These are phyloP conservation scores for Thelonectria blattea DNA, from an alignment of 2,329 filamentous ascomycete genomes.

Conservation along the genomic window DNA sequence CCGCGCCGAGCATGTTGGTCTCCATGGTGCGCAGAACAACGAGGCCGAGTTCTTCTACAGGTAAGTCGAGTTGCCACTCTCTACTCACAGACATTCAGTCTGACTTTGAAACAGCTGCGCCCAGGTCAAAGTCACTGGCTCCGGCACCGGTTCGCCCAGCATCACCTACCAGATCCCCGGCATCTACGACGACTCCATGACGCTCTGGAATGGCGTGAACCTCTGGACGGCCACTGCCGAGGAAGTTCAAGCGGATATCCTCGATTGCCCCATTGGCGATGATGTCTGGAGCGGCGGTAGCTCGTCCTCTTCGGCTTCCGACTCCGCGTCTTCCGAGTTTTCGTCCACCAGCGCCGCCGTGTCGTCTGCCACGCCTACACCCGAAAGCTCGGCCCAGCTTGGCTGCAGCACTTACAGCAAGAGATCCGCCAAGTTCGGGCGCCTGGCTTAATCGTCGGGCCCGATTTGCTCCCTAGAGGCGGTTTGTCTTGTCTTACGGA, in stretches of 20 bases:
- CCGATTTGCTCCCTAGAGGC: no score
- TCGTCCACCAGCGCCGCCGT: not conserved
- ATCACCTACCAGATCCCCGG: slow-evolving; percentile 40
- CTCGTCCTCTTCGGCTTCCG: not conserved
- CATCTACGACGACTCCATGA: slow-evolving; percentile 31
- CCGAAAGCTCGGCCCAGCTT: not conserved
- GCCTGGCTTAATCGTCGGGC: not conserved
- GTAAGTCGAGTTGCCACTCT: not conserved
- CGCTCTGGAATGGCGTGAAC: slow-evolving; percentile 1
- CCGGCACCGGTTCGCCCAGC: slow-evolving; percentile 28
- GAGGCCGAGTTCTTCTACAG: slow-evolving; percentile 33
- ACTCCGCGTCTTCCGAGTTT: not conserved
- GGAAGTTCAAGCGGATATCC: not conserved
- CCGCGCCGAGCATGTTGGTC: slow-evolving; percentile 44
- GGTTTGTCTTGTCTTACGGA: no score
- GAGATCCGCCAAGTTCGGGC: not conserved
- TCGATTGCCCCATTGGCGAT: not conserved
- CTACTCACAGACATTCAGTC: not conserved
- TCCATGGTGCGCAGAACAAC: slow-evolving; percentile 34
- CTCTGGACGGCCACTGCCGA: not conserved
- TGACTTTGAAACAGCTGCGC: slow-evolving; percentile 16
- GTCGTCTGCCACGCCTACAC: not conserved
- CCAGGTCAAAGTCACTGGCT: slow-evolving; percentile 29
- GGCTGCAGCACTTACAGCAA: not conserved
- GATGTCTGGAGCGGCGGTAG: not conserved